Evolutionary conservation across 1,139 yeast species (phyloP).

Genomic region (Yarrowia galli): DNA sequence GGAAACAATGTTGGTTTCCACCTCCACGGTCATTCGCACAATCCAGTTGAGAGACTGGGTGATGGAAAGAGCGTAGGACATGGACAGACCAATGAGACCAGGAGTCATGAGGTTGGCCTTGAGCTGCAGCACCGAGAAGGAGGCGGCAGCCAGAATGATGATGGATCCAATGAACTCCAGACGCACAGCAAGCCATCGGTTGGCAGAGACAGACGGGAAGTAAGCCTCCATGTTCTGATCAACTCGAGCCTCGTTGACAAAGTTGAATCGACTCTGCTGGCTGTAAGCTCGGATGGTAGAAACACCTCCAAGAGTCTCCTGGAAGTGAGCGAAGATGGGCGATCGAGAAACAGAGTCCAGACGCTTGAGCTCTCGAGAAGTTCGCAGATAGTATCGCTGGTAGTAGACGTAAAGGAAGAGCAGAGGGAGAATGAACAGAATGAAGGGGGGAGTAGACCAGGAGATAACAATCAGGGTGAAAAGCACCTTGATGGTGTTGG

Average conservation of each 20-base stretch:
- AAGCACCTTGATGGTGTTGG: conserved; percentile 72
- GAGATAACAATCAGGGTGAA: conserved; percentile 85
- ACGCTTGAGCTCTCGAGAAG: conserved; percentile 94
- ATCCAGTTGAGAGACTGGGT: conserved; percentile 97
- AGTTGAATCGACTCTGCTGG: conserved; percentile 75
- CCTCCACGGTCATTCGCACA: conserved; percentile 97
- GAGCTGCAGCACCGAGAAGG: conserved; percentile 74
- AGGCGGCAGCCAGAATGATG: conserved; percentile 85
- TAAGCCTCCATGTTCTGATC: conserved; percentile 90
- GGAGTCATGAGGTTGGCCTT: conserved; percentile 75
- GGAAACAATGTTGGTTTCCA: conserved; percentile 94
- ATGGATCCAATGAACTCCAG: conserved; percentile 89
- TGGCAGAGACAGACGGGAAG: conserved; percentile 92
- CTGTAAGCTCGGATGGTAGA: conserved; percentile 88
- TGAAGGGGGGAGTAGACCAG: conserved; percentile 86
- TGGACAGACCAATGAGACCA: conserved; percentile 91
- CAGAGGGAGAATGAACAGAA: conserved; percentile 74
- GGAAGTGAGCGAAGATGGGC: conserved; percentile 96
- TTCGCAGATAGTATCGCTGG: conserved; percentile 86
- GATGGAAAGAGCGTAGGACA: conserved; percentile 88
- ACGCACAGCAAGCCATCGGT: conserved; percentile 96
- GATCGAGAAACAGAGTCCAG: conserved; percentile 91
- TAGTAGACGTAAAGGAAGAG: conserved; percentile 76
- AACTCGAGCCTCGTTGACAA: conserved; percentile 75
- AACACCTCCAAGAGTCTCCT: conserved; percentile 90